Conservation (phyloP, 805 yeast species). For the Saccharomycopsis sp. region DNA sequence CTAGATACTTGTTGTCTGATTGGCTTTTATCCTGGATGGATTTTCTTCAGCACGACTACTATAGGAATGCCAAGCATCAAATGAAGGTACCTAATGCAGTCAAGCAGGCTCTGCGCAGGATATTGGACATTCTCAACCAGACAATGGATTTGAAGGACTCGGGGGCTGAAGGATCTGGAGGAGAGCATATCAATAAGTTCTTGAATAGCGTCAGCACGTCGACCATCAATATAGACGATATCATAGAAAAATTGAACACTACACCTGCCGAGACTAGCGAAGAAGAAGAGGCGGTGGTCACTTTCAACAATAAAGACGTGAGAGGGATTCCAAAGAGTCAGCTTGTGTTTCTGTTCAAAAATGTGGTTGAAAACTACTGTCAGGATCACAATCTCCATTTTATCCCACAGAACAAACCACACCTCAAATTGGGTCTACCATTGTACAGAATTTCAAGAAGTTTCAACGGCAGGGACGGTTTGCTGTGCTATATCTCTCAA, state of each 20-base stretch:
- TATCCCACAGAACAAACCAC: slow-evolving; percentile 30
- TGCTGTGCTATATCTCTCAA: slow-evolving; percentile 46
- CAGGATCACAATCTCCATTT: slow-evolving; percentile 40
- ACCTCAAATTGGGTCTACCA: slow-evolving; percentile 35
- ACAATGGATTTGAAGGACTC: background rate
- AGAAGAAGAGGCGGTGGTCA: background rate
- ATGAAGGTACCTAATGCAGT: background rate
- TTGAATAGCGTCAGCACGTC: background rate
- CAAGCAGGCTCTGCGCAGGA: background rate
- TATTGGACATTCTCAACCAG: background rate
- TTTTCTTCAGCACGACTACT: background rate
- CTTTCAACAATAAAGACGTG: background rate
- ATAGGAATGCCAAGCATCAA: background rate
- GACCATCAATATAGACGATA: background rate
- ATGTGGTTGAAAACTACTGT: slow-evolving; percentile 61
- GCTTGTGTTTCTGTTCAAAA: slow-evolving; percentile 47
- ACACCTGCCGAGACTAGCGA: background rate
- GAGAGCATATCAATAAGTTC: background rate
- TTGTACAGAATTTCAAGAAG: slow-evolving; percentile 36
- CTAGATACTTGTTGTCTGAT: background rate
- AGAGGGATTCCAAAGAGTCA: slow-evolving; percentile 21
- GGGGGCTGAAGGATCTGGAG: background rate
- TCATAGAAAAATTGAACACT: background rate
- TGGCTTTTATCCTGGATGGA: background rate
- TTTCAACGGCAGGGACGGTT: slow-evolving; percentile 29